A percentile compares a stretch with the other conserved stretches of the same genome.
These are phyloP conservation scores for Crithidia mellificae DNA, from an alignment of 208 protist genomes.

Conservation along the genomic window DNA sequence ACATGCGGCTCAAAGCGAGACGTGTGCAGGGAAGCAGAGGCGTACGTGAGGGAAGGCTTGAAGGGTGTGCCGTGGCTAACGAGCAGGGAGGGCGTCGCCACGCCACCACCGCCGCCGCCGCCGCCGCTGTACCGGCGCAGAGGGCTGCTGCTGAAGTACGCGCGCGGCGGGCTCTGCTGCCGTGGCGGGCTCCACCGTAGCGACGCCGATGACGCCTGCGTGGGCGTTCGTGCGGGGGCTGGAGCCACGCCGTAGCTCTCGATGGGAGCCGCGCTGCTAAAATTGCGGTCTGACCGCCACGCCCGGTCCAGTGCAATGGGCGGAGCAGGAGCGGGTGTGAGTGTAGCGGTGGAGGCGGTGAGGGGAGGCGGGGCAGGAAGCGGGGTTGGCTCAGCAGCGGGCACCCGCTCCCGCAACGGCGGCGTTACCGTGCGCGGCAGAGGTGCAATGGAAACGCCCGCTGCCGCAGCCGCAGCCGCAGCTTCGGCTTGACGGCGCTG, in stretches of 20 bases:
- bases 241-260: background rate
- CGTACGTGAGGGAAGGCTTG: slow-evolving; percentile 20
- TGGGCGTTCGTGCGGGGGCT: background rate
- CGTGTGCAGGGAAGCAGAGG: background rate
- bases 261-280: background rate
- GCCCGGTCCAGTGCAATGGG: background rate
- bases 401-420: too few species aligned
- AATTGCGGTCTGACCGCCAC: background rate
- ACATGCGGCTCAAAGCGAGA: background rate
- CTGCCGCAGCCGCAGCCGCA: background rate
- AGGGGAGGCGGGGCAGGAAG: background rate
- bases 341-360: background rate
- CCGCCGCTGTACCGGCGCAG: slow-evolving; percentile 4
- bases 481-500: background rate
- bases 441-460: background rate
- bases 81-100: background rate
- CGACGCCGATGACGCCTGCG: background rate
- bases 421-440: background rate
- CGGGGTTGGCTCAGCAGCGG: too few species aligned
- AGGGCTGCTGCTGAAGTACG: slow-evolving; percentile 12
- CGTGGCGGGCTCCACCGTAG: slow-evolving; percentile 13
- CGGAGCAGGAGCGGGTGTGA: background rate
- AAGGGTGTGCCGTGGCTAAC: slow-evolving; percentile 1
- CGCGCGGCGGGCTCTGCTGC: slow-evolving; percentile 7
- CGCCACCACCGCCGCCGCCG: too few species aligned